A percentile compares a stretch with the other conserved stretches of the same genome.
These are phyloP conservation scores for Citrus medica DNA, from an alignment of 345 rosid genomes.

Conservation along the genomic window DNA sequence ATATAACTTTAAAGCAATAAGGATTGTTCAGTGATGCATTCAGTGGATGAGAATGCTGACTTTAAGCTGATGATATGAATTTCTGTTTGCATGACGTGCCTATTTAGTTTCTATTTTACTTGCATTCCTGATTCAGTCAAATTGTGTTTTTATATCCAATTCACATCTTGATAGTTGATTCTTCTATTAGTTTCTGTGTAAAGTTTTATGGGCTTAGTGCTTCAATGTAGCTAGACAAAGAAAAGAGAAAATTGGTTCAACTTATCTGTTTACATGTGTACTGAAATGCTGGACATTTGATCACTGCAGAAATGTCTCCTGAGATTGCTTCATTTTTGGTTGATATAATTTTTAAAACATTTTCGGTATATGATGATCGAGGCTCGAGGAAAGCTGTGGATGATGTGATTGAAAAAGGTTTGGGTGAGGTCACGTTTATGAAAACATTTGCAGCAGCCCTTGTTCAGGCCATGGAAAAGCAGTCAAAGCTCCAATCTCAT, in stretches of 20 bases:
- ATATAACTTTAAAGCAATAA: neutral
- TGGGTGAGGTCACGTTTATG: constrained; percentile 64
- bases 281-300: constrained; percentile 4
- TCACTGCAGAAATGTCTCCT: constrained; percentile 62
- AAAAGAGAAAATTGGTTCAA: neutral
- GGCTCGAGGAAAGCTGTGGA: constrained; percentile 83
- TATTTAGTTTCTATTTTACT: neutral
- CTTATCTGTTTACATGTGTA: neutral
- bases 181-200: neutral
- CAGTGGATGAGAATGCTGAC: neutral
- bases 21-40: neutral
- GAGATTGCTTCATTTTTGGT: constrained; percentile 56
- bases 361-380: constrained; percentile 69
- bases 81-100: neutral
- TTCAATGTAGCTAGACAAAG: neutral
- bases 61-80: neutral
- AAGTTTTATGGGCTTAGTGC: neutral
- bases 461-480: constrained; percentile 88
- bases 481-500: constrained; percentile 49
- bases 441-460: constrained; percentile 77
- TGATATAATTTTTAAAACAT: constrained; percentile 71
- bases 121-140: neutral
- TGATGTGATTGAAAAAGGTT: constrained; percentile 52
- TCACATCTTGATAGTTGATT: neutral
- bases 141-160: neutral